A percentile compares a stretch with the other conserved stretches of the same genome.
phyloP scores from a whole-genome alignment of 176 grass and related monocot genomes.

The Paspalum notatum region DNA sequence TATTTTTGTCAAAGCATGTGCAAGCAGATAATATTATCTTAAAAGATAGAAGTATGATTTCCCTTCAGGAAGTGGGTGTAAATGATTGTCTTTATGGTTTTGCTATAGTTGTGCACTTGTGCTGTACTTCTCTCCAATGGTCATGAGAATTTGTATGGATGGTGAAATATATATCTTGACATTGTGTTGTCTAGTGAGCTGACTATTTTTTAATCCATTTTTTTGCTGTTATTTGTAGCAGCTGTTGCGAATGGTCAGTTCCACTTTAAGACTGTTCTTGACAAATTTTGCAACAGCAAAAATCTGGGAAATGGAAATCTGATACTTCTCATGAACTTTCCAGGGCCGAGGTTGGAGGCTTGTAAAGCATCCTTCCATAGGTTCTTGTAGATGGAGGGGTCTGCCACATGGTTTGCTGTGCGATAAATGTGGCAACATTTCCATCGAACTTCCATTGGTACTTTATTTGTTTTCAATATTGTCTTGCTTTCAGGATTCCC shows the following conservation, averaged over 20 bases:
- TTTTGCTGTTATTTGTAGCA: conserved; percentile 29
- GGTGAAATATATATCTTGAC: conserved; percentile 5
- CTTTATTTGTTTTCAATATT: conserved; percentile 24
- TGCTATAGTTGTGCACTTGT: not conserved
- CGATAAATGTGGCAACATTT: conserved; percentile 65
- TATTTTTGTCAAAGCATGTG: conserved; percentile 29
- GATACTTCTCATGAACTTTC: conserved; percentile 68
- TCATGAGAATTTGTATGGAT: conserved; percentile 20
- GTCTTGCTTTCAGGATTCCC: conserved; percentile 11
- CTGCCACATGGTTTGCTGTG: conserved; percentile 67
- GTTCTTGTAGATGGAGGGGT: conserved; percentile 57
- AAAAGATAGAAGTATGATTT: conserved; percentile 24
- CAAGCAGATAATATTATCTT: conserved; percentile 1
- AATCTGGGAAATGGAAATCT: conserved; percentile 37
- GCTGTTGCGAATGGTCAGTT: not conserved
- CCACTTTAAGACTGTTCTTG: conserved; percentile 29
- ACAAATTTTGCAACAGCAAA: conserved; percentile 30
- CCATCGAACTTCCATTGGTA: conserved; percentile 63
- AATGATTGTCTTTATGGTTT: conserved; percentile 13
- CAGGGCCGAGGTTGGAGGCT: conserved; percentile 72
- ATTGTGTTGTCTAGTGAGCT: conserved; percentile 21
- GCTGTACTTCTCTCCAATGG: conserved; percentile 8
- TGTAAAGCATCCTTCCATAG: conserved; percentile 77
- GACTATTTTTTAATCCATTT: conserved; percentile 2
- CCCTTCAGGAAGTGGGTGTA: conserved; percentile 3